Percentiles rank a stretch among this genome's conserved stretches.
These are phyloP conservation scores for Colletotrichum lindemuthianum DNA, from an alignment of 2,329 filamentous ascomycete species.

Conservation along the genomic window DNA sequence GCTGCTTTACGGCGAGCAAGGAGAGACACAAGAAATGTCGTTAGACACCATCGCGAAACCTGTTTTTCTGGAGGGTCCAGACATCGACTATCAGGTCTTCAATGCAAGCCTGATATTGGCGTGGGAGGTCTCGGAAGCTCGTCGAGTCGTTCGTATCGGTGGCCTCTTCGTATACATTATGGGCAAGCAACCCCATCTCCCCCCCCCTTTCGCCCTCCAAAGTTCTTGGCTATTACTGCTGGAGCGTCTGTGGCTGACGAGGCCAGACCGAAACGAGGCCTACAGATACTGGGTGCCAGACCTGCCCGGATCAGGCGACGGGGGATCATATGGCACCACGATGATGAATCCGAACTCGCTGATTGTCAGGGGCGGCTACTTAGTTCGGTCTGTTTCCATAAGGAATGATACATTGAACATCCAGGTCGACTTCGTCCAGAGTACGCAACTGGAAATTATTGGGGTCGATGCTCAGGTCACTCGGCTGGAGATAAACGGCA, in stretches of 20 bases:
- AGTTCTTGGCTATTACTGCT: not conserved
- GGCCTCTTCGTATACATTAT: conserved; percentile 66
- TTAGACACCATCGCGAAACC: conserved; percentile 49
- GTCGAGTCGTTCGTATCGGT: conserved; percentile 60
- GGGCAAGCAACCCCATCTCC: conserved; percentile 44
- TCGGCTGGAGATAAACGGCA: conserved; percentile 54
- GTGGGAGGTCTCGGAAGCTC: conserved; percentile 65
- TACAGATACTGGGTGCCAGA: conserved; percentile 77
- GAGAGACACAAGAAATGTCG: conserved; percentile 72
- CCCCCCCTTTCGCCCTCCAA: conserved; percentile 4
- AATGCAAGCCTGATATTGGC: conserved; percentile 35
- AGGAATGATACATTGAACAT: conserved; percentile 67
- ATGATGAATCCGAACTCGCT: conserved; percentile 54
- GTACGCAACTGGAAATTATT: conserved; percentile 74
- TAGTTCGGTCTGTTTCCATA: conserved; percentile 69
- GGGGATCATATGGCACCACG: conserved; percentile 46
- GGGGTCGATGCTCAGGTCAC: conserved; percentile 67
- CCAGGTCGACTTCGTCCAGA: conserved; percentile 77
- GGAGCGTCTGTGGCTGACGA: too few relatives aligned
- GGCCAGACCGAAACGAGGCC: conserved; percentile 68
- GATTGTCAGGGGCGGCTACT: conserved; percentile 72
- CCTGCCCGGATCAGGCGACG: conserved; percentile 48
- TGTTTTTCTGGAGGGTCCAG: conserved; percentile 47
- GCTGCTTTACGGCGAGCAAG: conserved; percentile 70
- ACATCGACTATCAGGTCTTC: conserved; percentile 26